A percentile compares a stretch with the other conserved stretches of the same genome.
Evolutionary conservation across 768 basidiomycete genomes (phyloP).

Genomic region (Lactarius evosmus): DNA sequence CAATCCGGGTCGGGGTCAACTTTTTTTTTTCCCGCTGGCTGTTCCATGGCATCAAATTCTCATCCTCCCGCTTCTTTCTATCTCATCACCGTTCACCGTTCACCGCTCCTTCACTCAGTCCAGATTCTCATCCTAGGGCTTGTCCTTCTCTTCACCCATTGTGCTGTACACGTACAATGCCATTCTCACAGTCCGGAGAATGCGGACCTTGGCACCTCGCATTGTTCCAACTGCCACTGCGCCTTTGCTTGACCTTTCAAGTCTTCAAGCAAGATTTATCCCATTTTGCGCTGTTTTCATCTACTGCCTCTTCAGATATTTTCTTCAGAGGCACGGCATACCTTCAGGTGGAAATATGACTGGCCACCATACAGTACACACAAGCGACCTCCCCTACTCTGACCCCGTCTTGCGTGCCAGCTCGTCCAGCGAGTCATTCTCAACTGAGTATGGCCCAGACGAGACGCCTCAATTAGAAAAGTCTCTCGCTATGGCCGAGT

Average conservation of each 20-base stretch:
- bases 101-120: background rate
- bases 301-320: too few species aligned
- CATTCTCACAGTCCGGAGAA: background rate
- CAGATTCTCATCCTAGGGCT: background rate
- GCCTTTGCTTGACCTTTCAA: background rate
- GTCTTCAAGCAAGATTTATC: background rate
- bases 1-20: conserved; percentile 30
- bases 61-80: too few species aligned
- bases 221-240: background rate
- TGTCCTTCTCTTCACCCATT: background rate
- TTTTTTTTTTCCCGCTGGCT: background rate
- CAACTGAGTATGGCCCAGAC: background rate
- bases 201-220: background rate
- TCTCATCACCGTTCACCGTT: background rate
- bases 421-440: conserved; percentile 5
- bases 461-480: conserved; percentile 3
- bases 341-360: background rate
- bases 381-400: conserved; percentile 6
- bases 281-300: background rate
- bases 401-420: conserved; percentile 2
- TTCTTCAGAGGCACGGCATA: background rate
- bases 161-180: background rate
- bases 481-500: background rate
- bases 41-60: background rate
- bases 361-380: background rate